Evolutionary conservation across 768 basidiomycete genomes (phyloP).

Genomic region (Cystofilobasidium ferigula): DNA sequence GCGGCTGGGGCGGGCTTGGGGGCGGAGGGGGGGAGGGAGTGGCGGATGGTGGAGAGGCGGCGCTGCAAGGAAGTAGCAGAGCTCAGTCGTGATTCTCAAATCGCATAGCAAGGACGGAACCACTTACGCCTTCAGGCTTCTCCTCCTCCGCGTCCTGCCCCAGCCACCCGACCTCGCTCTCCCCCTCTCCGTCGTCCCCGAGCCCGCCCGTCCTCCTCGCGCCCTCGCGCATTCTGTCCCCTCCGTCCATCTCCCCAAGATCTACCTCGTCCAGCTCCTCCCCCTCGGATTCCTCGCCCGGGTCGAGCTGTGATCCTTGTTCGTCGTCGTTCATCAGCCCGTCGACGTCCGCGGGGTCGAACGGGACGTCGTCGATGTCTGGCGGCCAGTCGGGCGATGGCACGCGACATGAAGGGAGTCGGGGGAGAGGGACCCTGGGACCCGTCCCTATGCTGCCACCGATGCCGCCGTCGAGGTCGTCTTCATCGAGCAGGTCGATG

Average conservation of each 20-base stretch:
- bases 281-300: slow-evolving; percentile 33
- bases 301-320: slow-evolving; percentile 29
- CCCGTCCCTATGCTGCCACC: neutral
- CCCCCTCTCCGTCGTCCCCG: slow-evolving; percentile 25
- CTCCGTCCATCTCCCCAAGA: slow-evolving; percentile 29
- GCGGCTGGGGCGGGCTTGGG: slow-evolving; percentile 31
- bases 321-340: slow-evolving; percentile 43
- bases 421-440: neutral
- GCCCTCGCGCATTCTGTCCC: too few species aligned
- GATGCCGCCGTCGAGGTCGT: neutral
- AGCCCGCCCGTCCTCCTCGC: neutral
- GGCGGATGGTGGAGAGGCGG: slow-evolving; percentile 28
- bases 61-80: slow-evolving; percentile 29
- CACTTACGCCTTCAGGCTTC: neutral
- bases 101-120: neutral
- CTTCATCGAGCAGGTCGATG: neutral
- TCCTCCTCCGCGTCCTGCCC: slow-evolving; percentile 29
- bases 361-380: neutral
- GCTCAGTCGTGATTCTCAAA: slow-evolving; percentile 5
- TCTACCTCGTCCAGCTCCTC: slow-evolving; percentile 27
- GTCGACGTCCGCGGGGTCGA: slow-evolving; percentile 54
- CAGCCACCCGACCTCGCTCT: slow-evolving; percentile 33
- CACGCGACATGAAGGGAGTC: neutral
- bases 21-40: slow-evolving; percentile 14
- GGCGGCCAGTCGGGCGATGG: neutral